phyloP scores from a whole-genome alignment of 2,329 filamentous ascomycete genomes.

The Colletotrichum destructivum region DNA sequence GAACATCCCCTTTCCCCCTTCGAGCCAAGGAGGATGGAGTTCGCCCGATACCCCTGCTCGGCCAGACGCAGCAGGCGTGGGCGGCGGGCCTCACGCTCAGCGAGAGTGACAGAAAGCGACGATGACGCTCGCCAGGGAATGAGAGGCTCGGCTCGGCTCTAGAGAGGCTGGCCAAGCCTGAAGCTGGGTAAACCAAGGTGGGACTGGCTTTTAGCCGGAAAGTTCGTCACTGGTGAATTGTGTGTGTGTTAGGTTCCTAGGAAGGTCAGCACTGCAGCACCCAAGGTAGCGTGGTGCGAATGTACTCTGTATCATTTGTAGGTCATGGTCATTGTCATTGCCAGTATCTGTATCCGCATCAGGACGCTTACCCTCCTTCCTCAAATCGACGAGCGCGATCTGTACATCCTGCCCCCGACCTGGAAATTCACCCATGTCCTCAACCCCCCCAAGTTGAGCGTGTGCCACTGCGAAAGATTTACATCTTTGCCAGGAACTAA shows the following conservation, averaged over 20 bases:
- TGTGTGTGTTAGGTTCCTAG: not conserved
- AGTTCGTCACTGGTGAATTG: not conserved
- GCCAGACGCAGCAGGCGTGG: no score
- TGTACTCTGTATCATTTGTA: no score
- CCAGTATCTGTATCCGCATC: no score
- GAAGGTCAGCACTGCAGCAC: no score
- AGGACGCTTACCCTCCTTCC: not conserved
- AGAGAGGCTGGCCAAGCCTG: not conserved
- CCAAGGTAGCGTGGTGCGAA: no score
- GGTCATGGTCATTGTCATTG: not conserved
- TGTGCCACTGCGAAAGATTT: not conserved
- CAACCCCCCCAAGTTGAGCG: not conserved
- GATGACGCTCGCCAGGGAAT: conserved; percentile 32
- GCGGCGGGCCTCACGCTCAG: conserved; percentile 10
- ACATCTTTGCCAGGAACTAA: not conserved
- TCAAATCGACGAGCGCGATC: not conserved
- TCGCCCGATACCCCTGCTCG: conserved; percentile 3
- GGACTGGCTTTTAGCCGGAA: not conserved
- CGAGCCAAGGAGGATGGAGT: conserved; percentile 16
- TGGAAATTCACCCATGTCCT: not conserved
- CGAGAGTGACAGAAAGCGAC: conserved; percentile 4
- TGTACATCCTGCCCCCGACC: conserved; percentile 1
- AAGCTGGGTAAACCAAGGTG: not conserved
- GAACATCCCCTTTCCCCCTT: not conserved
- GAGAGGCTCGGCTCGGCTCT: not conserved